Evolutionary conservation across 2,329 filamentous ascomycete species (phyloP).

Genomic region (Sporothrix phasma): DNA sequence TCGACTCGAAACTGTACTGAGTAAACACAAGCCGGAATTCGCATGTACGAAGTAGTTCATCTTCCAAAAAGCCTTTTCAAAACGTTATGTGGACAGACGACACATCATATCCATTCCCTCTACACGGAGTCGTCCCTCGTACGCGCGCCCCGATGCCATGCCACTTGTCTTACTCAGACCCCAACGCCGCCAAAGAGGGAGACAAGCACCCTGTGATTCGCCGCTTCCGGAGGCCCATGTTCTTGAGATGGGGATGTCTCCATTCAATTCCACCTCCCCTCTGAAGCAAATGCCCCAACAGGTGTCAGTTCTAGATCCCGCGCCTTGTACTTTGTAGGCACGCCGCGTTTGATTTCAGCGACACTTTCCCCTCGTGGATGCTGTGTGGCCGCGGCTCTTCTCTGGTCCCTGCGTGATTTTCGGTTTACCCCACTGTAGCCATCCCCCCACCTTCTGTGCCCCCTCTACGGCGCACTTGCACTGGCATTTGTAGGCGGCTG

Average conservation of each 20-base stretch:
- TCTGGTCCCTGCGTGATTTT: constrained; percentile 18
- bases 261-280: constrained; percentile 3
- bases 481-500: constrained; percentile 6
- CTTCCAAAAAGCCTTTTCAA: neutral
- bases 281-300: neutral
- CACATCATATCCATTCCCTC: neutral
- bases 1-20: neutral
- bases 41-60: neutral
- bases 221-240: neutral
- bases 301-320: neutral
- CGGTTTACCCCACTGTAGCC: constrained; percentile 15
- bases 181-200: neutral
- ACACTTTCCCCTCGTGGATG: constrained; percentile 14
- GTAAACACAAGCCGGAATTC: too few relatives aligned
- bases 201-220: neutral
- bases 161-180: neutral
- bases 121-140: neutral
- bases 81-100: too few relatives aligned
- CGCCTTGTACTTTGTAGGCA: neutral
- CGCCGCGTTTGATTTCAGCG: constrained; percentile 14
- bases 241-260: neutral
- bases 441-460: constrained; percentile 8
- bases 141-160: neutral
- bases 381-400: constrained; percentile 7
- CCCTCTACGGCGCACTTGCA: neutral